Base-by-base conservation (phyloP, 2,329 filamentous ascomycete species). In the Hymenotorrendiella dingleyae region DNA sequence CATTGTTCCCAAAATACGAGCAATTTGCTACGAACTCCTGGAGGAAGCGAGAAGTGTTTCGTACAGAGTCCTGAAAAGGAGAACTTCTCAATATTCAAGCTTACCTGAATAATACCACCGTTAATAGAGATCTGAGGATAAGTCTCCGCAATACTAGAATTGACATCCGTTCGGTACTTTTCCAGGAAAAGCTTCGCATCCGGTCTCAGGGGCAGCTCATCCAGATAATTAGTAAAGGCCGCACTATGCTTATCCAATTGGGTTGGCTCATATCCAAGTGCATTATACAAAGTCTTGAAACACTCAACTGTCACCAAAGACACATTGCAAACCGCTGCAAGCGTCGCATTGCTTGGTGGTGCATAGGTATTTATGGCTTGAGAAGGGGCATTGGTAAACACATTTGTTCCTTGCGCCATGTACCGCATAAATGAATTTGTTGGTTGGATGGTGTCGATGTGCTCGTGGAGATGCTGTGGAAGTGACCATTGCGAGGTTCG, bases 251-350 rank as follows among this genome's bases (percentile, higher is more conserved):
- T 42, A 9, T 43, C 43, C 3, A 46, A 19, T 12, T 36, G 45
- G 28, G 54, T 42, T 2, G 48, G 52, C 0, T 36, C 29, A 33
- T 59, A 57, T 1, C 40, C 50, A 2, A 33, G 36, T 9, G 55
- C 56, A 10, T 42, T 37, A 28, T 59, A 57, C 11, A 58, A 38
- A 4, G 45, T 52, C 8, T 37, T 23, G n/a, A 59, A 47, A 27
- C 56, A 59, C 4, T 49, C 34, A 6, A 50, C 47, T 3, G 54
- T 56, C 1, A 50, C 48, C 3, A 41, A 40, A 12, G 32, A 40
- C 9, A 48, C 36, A 19, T 96, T 59, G 89, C 93, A 68, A 87
- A 96, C 67, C 14, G 40, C 32, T 5, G 39, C 28, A 10, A 38
- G 27, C 16, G 38, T 34, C 14, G 39, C 28, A 20, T 41, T 45